These are phyloP conservation scores for Aspergillus melleus DNA, from an alignment of 2,329 filamentous ascomycete species.

Conservation along the genomic window DNA sequence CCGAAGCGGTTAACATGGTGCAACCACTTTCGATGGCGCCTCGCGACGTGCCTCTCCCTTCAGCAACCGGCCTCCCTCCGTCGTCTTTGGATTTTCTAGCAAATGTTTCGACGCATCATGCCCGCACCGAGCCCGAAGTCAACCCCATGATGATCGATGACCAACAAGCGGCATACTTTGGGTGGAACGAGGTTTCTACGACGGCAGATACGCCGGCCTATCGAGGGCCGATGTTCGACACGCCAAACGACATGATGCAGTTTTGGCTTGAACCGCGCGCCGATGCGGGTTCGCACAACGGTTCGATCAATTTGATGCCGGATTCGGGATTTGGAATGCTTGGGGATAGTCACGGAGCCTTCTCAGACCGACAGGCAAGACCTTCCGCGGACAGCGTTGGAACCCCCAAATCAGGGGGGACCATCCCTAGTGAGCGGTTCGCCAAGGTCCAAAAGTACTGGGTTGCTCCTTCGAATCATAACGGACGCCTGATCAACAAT, in stretches of 20 bases:
- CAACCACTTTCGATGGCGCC: conserved; percentile 18
- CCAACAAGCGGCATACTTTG: conserved; percentile 29
- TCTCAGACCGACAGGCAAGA: conserved; percentile 25
- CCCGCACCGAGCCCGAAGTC: conserved; percentile 29
- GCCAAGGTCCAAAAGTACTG: conserved; percentile 44
- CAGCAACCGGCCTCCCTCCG: conserved; percentile 30
- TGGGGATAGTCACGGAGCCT: conserved; percentile 21
- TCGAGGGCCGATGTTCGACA: conserved; percentile 26
- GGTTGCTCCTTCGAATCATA: conserved; percentile 39
- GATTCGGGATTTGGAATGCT: conserved; percentile 26
- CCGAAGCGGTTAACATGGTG: conserved; percentile 17
- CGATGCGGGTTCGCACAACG: conserved; percentile 29
- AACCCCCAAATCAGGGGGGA: conserved; percentile 17
- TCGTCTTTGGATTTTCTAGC: conserved; percentile 44
- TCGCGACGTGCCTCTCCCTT: conserved; percentile 28
- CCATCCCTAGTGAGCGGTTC: conserved; percentile 45
- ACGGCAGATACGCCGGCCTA: conserved; percentile 23
- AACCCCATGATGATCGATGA: conserved; percentile 30
- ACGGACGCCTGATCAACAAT: conserved; percentile 42
- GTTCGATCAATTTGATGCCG: conserved; percentile 30
- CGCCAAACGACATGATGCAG: conserved; percentile 35
- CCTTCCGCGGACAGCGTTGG: conserved; percentile 24
- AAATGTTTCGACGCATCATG: conserved; percentile 36
- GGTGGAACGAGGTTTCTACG: conserved; percentile 29
- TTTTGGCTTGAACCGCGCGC: conserved; percentile 38